phyloP scores from a whole-genome alignment of 805 yeast genomes.

The Metschnikowia lachancei region DNA sequence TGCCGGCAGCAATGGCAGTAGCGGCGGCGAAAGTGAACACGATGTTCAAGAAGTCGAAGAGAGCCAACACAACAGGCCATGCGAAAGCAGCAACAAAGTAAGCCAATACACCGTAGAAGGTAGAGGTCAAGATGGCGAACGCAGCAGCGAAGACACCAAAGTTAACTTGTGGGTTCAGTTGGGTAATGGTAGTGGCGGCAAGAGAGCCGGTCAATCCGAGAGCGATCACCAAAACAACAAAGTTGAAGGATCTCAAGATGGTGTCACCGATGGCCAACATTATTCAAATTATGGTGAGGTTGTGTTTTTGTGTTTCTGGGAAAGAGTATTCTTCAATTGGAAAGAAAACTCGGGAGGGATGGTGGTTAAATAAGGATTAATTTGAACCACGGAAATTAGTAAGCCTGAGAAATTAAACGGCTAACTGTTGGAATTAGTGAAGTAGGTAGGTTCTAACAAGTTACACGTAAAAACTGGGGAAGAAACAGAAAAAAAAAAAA shows the following conservation, averaged over 20 bases:
- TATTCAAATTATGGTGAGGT: constrained; percentile 9
- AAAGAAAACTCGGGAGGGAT: neutral
- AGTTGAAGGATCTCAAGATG: constrained; percentile 69
- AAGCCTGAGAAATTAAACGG: neutral
- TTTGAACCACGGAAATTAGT: neutral
- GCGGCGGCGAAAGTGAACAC: constrained; percentile 95
- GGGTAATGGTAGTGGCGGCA: constrained; percentile 56
- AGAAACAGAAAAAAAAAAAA: constrained; percentile 5
- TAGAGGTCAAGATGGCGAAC: constrained; percentile 77
- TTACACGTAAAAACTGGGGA: constrained; percentile 2
- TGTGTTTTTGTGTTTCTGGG: constrained; percentile 3
- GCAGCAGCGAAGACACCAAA: constrained; percentile 85
- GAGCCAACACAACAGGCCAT: constrained; percentile 76
- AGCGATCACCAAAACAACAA: constrained; percentile 70
- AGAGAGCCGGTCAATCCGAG: constrained; percentile 90
- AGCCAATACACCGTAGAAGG: constrained; percentile 76
- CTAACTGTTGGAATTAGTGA: neutral
- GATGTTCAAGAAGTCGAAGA: constrained; percentile 80
- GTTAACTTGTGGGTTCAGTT: constrained; percentile 76
- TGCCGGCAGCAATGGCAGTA: constrained; percentile 88
- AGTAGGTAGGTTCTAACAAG: neutral
- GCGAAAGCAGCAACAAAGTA: constrained; percentile 75
- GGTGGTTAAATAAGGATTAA: neutral
- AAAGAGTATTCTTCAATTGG: neutral
- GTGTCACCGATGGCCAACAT: constrained; percentile 75